phyloP scores from a whole-genome alignment of 2,329 filamentous ascomycete genomes.

The Epichloe scottii region DNA sequence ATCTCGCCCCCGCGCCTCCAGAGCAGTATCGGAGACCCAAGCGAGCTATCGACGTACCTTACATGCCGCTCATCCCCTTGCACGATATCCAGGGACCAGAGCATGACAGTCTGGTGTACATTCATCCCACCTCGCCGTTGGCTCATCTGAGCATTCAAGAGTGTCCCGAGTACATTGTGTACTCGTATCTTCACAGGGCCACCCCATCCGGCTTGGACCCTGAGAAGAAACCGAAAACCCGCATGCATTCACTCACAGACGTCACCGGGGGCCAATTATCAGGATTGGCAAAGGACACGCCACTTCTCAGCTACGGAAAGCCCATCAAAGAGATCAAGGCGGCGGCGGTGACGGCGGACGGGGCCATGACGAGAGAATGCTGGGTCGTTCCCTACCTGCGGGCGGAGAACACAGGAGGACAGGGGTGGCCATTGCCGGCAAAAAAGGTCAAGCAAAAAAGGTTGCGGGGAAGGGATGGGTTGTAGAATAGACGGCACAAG shows the following conservation, averaged over 20 bases:
- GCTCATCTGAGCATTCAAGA: slow-evolving; percentile 56
- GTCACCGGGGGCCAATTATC: slow-evolving; percentile 65
- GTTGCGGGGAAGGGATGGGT: slow-evolving; percentile 63
- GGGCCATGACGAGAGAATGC: slow-evolving; percentile 49
- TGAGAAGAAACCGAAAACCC: slow-evolving; percentile 54
- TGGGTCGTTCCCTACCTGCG: slow-evolving; percentile 71
- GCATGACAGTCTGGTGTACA: slow-evolving; percentile 60
- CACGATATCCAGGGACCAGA: slow-evolving; percentile 27
- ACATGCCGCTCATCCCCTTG: slow-evolving; percentile 70
- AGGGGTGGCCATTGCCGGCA: slow-evolving; percentile 78
- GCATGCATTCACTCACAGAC: slow-evolving; percentile 81
- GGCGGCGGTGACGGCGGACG: slow-evolving; percentile 22
- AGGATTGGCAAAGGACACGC: slow-evolving; percentile 70
- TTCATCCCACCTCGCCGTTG: slow-evolving; percentile 77
- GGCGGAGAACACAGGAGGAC: slow-evolving; percentile 51
- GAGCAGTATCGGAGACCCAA: slow-evolving; percentile 56
- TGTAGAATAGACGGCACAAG: slow-evolving; percentile 34
- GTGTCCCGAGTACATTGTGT: slow-evolving; percentile 79
- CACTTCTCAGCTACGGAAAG: slow-evolving; percentile 74
- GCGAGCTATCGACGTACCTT: slow-evolving; percentile 85
- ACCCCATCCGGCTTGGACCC: slow-evolving; percentile 35
- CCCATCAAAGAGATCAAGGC: slow-evolving; percentile 69
- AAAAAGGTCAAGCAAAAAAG: slow-evolving; percentile 73
- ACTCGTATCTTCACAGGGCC: slow-evolving; percentile 69
- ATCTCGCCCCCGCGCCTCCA: slow-evolving; percentile 64